A percentile compares a stretch with the other conserved stretches of the same genome.
Evolutionary conservation across 2,329 filamentous ascomycete species (phyloP).

Genomic region (Sordariomycetes sp.): DNA sequence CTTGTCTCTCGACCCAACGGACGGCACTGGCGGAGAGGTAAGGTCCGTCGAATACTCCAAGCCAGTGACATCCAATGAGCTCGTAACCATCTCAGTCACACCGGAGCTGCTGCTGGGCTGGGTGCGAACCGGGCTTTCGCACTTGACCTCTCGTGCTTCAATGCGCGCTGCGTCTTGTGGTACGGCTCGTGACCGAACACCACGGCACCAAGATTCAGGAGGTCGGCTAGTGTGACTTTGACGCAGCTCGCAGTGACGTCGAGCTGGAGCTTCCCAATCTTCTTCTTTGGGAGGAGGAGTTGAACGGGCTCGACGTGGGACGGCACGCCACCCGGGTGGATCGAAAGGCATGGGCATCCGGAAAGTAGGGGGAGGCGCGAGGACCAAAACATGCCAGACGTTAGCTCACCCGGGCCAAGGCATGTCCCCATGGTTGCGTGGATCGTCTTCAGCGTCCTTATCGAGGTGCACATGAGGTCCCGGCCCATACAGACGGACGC

Average conservation of each 20-base stretch:
- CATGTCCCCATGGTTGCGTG: background rate
- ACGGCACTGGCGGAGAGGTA: no score
- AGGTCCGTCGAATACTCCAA: no score
- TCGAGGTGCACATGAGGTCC: background rate
- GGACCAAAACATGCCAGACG: background rate
- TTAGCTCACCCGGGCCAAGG: background rate
- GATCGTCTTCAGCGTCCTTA: background rate
- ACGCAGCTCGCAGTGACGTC: background rate
- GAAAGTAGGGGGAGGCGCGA: background rate
- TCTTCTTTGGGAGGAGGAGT: background rate
- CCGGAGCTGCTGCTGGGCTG: no score
- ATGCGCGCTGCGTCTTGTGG: background rate
- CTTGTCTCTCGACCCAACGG: no score
- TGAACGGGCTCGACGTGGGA: background rate
- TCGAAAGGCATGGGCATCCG: background rate
- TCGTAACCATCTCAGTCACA: no score
- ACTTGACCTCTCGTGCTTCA: no score
- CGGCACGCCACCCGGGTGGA: background rate
- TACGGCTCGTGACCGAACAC: background rate
- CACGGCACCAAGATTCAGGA: background rate
- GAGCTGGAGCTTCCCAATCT: background rate
- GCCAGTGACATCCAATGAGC: no score
- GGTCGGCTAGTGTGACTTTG: background rate
- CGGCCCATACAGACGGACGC: background rate
- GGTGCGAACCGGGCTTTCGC: no score